Percentiles rank a stretch among this genome's conserved stretches.
phyloP scores from a whole-genome alignment of 208 protist genomes.

The Trypanosoma brucei region DNA sequence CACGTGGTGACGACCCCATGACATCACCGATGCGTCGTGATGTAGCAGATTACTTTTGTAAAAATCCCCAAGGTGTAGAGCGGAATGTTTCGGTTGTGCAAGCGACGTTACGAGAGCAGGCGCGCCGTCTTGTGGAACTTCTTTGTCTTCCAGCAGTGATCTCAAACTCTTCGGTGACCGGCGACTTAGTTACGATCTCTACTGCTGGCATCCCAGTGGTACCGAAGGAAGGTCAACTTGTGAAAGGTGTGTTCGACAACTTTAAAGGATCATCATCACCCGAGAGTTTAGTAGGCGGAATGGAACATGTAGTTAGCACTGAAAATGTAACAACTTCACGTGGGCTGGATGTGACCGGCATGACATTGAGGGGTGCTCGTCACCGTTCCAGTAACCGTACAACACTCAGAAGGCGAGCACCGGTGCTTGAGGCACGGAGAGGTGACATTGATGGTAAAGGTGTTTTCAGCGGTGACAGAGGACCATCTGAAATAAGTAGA shows the following conservation, averaged over 20 bases:
- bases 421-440: constrained; percentile 8
- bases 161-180: neutral
- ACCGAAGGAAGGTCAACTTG: no score
- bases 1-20: constrained; percentile 7
- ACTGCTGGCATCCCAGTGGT: no score
- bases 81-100: constrained; percentile 38
- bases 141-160: constrained; percentile 20
- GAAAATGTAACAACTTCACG: neutral
- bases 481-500: neutral
- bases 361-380: constrained; percentile 1
- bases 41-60: constrained; percentile 26
- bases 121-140: constrained; percentile 27
- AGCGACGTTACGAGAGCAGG: constrained; percentile 38
- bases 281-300: no score
- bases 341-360: constrained; percentile 12
- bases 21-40: constrained; percentile 9
- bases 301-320: no score
- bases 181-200: no score
- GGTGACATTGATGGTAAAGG: neutral
- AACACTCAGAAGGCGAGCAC: constrained; percentile 25
- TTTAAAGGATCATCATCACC: no score
- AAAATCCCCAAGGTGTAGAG: constrained; percentile 41
- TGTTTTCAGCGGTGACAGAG: neutral
- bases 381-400: constrained; percentile 4
- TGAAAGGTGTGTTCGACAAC: no score